Evolutionary conservation across 306 rosid species (phyloP).

Genomic region (Inga laurina): DNA sequence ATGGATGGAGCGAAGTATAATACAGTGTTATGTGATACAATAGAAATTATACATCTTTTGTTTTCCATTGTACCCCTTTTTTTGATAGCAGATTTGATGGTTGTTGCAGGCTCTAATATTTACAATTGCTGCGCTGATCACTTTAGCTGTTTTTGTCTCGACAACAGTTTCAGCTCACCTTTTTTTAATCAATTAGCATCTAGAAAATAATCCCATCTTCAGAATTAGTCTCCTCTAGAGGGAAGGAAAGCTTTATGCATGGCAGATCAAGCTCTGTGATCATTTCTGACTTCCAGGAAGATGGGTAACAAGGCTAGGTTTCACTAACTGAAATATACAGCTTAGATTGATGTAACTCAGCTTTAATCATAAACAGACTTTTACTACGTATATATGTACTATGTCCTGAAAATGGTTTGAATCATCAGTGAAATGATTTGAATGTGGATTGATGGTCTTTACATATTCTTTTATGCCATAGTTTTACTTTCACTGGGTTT

Average conservation of each 20-base stretch:
- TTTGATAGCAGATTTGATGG: slow-evolving; percentile 17
- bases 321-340: slow-evolving; percentile 14
- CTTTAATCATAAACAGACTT: slow-evolving; percentile 5
- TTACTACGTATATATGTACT: slow-evolving; percentile 8
- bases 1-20: not conserved
- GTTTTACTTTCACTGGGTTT: not conserved
- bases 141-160: slow-evolving; percentile 33
- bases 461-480: not conserved
- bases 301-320: slow-evolving; percentile 13
- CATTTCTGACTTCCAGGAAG: not conserved
- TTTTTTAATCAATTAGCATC: slow-evolving; percentile 19
- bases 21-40: not conserved
- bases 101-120: slow-evolving; percentile 66
- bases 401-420: not conserved
- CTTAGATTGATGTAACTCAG: slow-evolving; percentile 11
- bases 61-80: not conserved
- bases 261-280: slow-evolving; percentile 22
- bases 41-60: not conserved
- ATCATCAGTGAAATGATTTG: not conserved
- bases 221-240: slow-evolving; percentile 7
- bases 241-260: slow-evolving; percentile 29
- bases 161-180: slow-evolving; percentile 26
- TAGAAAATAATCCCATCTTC: not conserved
- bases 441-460: not conserved
- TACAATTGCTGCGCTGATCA: slow-evolving; percentile 53